These are phyloP conservation scores for Apiospora malaysiana DNA, from an alignment of 2,329 filamentous ascomycete species.

Conservation along the genomic window DNA sequence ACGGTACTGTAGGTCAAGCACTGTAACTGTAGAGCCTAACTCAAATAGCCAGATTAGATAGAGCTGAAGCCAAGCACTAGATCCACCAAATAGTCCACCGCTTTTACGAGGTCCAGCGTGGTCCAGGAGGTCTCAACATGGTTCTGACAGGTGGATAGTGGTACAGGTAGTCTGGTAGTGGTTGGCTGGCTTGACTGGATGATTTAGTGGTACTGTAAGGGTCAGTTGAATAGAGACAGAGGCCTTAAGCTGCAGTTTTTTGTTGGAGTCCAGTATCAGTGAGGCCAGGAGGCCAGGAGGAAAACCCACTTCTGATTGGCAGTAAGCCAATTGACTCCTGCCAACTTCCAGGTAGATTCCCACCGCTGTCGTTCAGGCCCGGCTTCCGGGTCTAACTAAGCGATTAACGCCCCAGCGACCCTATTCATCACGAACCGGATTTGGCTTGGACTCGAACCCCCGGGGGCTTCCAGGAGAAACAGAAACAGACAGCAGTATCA, in stretches of 20 bases:
- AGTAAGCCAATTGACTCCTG: conserved; percentile 5
- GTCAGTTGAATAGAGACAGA: neutral
- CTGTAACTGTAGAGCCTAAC: neutral
- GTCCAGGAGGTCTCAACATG: neutral
- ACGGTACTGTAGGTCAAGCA: no score
- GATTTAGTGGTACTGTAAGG: neutral
- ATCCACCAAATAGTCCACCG: neutral
- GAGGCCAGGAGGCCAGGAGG: conserved; percentile 18
- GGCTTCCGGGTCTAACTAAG: conserved; percentile 13
- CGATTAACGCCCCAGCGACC: conserved; percentile 19
- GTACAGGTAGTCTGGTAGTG: no score
- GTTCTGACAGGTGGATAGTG: conserved; percentile 12
- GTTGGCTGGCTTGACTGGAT: conserved; percentile 2
- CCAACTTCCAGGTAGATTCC: neutral
- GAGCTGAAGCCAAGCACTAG: neutral
- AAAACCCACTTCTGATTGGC: conserved; percentile 21
- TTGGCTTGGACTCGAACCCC: conserved; percentile 20
- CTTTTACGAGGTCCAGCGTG: neutral
- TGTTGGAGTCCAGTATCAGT: conserved; percentile 17
- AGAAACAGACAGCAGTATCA: conserved; percentile 14
- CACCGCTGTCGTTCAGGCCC: conserved; percentile 16
- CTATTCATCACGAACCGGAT: conserved; percentile 22
- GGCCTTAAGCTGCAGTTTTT: conserved; percentile 6
- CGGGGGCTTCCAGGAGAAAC: conserved; percentile 15
- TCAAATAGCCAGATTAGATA: neutral